phyloP scores from a whole-genome alignment of 176 grass and related monocot genomes.

The Puya raimondii region DNA sequence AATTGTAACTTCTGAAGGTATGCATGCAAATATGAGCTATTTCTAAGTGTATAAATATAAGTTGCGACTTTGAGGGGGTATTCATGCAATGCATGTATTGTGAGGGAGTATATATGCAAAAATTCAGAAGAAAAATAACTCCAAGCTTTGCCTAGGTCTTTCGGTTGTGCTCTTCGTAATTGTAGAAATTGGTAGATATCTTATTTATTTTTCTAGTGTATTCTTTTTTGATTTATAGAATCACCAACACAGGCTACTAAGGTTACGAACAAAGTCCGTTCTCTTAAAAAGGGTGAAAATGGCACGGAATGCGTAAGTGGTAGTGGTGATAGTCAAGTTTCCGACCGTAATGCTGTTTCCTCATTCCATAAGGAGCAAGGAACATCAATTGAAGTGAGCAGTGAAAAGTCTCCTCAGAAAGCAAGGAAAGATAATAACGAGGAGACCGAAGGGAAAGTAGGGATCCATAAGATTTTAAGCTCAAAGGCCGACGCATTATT shows the following conservation, averaged over 20 bases:
- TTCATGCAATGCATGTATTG: too few species aligned
- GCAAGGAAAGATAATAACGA: constrained; percentile 36
- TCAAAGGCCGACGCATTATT: constrained; percentile 92
- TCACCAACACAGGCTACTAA: constrained; percentile 78
- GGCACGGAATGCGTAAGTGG: constrained; percentile 45
- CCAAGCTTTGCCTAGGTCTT: too few species aligned
- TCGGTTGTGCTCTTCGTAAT: too few species aligned
- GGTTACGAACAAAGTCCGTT: constrained; percentile 96
- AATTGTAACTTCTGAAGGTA: too few species aligned
- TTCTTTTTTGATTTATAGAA: constrained; percentile 60
- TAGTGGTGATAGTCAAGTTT: constrained; percentile 37
- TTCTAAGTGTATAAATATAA: too few species aligned
- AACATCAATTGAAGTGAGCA: constrained; percentile 46
- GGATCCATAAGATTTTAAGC: constrained; percentile 71
- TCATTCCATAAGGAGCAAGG: constrained; percentile 54
- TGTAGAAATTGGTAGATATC: too few species aligned
- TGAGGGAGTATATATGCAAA: too few species aligned
- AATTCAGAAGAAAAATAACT: too few species aligned
- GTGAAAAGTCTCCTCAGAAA: constrained; percentile 48
- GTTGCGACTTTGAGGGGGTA: too few species aligned
- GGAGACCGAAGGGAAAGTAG: constrained; percentile 49
- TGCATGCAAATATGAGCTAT: too few species aligned
- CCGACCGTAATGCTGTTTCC: constrained; percentile 28
- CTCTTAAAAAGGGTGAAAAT: constrained; percentile 52
- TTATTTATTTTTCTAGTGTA: constrained; percentile 14